Base-by-base conservation (phyloP, 768 basidiomycete species). In the Lyophyllum shimeji region DNA sequence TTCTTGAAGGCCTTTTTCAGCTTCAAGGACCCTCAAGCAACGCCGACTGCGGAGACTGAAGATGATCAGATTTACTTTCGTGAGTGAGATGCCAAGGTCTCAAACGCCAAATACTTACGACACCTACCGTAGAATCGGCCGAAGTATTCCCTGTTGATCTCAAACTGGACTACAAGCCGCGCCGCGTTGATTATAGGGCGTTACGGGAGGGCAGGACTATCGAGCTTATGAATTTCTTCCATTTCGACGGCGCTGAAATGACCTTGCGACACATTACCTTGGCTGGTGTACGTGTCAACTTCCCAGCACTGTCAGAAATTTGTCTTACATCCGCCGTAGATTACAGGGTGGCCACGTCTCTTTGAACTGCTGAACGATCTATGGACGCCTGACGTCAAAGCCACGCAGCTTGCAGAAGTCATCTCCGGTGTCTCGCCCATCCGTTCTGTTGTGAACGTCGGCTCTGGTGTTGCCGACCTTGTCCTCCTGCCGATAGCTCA, bases 151-250 rank as follows among this genome's bases (percentile, higher is more conserved):
- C 97, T 0, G 83, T 99, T 50, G 92, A 95, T 68, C 73, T 99
- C 62, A 98, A 98, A 74, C 78, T 99, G 11, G 97, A 99, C 68
- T 99, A 98, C 72, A 99, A 99, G 68, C 97, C 97, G 51, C 90
- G 98, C 46, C 85, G 95, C 6, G 95, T 99, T 18, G 93, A 98
- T 69, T 97, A 98, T 69, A 76, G 85, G 58, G 97, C 95, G 8
- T 75, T 99, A 55, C 82, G 86, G 37, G 89, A 95, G 58, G 97
- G 97, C 13, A 85, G 81, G 70, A 95, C 94, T 0, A 96, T 96
- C 57, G 97, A 99, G 67, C 73, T 99, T 45, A 98, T 99, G 96
- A 99, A 99, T 68, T 98, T 99, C 71, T 99, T 99, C 87, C 95
- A 98, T 72, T 99, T 98, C 61, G 97, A 98, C 63, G 95, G 93